Evolutionary conservation across 192 early-diverging fungal genomes (phyloP).

Genomic region (Gamsiella multidivaricata): DNA sequence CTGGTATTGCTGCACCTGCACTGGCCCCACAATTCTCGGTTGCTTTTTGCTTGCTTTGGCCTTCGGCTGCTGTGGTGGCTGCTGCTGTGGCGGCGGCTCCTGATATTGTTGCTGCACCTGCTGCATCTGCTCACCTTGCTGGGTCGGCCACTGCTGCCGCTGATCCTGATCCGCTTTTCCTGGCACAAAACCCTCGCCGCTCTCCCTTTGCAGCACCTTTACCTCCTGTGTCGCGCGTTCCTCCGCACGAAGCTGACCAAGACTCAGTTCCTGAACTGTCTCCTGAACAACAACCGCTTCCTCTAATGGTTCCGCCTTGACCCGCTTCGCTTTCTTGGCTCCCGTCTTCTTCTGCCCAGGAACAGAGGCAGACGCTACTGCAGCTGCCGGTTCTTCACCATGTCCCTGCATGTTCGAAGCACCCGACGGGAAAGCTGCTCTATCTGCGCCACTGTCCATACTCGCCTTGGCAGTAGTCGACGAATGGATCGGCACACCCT

Average conservation of each 20-base stretch:
- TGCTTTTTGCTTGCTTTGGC: constrained; percentile 11
- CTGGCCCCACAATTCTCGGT: not conserved
- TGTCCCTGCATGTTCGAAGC: not conserved
- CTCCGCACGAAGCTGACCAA: not conserved
- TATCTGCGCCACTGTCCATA: not conserved
- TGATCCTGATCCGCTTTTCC: not conserved
- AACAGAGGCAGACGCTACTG: not conserved
- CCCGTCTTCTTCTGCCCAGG: constrained; percentile 17
- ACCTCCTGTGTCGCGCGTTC: no score
- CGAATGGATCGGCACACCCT: not conserved
- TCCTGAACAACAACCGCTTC: not conserved
- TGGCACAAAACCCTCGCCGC: not conserved
- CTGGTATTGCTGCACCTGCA: not conserved
- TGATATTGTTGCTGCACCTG: not conserved
- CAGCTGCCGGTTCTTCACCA: not conserved
- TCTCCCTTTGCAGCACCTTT: not conserved
- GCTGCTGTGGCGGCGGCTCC: not conserved
- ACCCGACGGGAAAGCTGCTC: not conserved
- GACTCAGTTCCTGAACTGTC: not conserved
- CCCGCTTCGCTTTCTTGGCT: constrained; percentile 29
- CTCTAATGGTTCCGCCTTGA: constrained; percentile 23
- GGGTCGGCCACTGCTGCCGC: not conserved
- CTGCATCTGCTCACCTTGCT: no score
- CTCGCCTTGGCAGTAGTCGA: not conserved
- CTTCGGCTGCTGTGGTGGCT: constrained; percentile 1